Conservation (phyloP, 768 basidiomycete species). For the Suillus discolor region DNA sequence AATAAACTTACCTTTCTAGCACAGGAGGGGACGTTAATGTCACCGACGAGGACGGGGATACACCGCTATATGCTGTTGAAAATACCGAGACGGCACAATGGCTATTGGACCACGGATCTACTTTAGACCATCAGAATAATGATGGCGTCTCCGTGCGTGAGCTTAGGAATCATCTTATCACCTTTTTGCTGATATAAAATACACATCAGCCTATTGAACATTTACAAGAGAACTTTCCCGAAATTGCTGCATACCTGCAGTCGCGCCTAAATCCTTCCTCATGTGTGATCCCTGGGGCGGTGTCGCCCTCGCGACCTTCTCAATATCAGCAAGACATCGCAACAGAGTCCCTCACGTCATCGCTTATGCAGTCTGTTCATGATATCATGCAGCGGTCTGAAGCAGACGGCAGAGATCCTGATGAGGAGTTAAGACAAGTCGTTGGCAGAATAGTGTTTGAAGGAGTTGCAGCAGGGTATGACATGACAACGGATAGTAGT, state of each 20-base stretch:
- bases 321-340: conserved; percentile 69
- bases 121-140: conserved; percentile 58
- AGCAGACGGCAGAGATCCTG: conserved; percentile 62
- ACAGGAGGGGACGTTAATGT: conserved; percentile 87
- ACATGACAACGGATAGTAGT: conserved; percentile 39
- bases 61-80: conserved; percentile 90
- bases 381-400: conserved; percentile 66
- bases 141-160: conserved; percentile 75
- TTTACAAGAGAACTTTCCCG: conserved; percentile 70
- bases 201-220: conserved; percentile 63
- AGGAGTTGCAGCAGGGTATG: conserved; percentile 64
- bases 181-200: conserved; percentile 14
- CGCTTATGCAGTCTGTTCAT: conserved; percentile 65
- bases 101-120: conserved; percentile 80
- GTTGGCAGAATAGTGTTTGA: conserved; percentile 68
- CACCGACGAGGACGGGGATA: conserved; percentile 86
- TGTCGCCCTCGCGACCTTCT: conserved; percentile 44
- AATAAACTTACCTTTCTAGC: conserved; percentile 3
- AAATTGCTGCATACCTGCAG: conserved; percentile 64
- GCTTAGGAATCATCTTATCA: conserved; percentile 14
- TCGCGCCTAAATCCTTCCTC: conserved; percentile 30
- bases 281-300: conserved; percentile 6
- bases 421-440: conserved; percentile 61
- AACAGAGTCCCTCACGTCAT: conserved; percentile 70
- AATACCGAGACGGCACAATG: conserved; percentile 74